These are phyloP conservation scores for Cichorium intybus DNA, from an alignment of 140 eudicot genomes.

Conservation along the genomic window DNA sequence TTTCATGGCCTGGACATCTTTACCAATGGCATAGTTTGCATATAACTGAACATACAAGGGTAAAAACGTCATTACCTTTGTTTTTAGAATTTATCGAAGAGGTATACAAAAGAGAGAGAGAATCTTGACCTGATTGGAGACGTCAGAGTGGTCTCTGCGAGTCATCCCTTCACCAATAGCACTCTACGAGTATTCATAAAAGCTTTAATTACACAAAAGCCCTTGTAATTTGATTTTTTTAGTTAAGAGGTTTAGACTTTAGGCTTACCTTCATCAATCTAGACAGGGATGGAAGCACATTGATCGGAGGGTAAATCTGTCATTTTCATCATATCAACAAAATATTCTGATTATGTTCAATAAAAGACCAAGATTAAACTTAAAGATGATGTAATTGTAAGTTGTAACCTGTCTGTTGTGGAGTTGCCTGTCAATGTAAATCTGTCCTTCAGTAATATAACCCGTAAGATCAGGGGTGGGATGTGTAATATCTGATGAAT, in stretches of 20 bases:
- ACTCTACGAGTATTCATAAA: conserved; percentile 57
- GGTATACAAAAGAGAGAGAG: background rate
- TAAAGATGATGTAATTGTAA: background rate
- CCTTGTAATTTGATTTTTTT: background rate
- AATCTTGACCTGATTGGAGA: conserved; percentile 82
- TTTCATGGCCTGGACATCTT: conserved; percentile 99
- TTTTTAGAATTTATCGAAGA: background rate
- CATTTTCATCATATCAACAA: conserved; percentile 24
- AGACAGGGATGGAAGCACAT: conserved; percentile 96
- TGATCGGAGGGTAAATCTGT: conserved; percentile 97
- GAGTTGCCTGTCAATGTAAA: conserved; percentile 94
- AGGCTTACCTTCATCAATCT: conserved; percentile 89
- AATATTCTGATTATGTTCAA: conserved; percentile 3
- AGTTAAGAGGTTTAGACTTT: background rate
- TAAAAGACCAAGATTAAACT: background rate
- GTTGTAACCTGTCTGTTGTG: conserved; percentile 88
- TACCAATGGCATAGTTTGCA: conserved; percentile 97
- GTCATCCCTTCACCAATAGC: conserved; percentile 99
- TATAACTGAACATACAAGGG: conserved; percentile 51
- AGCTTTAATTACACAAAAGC: conserved; percentile 7
- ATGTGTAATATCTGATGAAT: conserved; percentile 87
- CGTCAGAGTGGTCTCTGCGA: conserved; percentile 95
- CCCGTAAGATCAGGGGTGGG: conserved; percentile 99
- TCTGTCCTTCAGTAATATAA: conserved; percentile 97
- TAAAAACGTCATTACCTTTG: background rate